A percentile compares a stretch with the other conserved stretches of the same genome.
These are phyloP conservation scores for Neoarthrinium moseri DNA, from an alignment of 2,329 filamentous ascomycete genomes.

Conservation along the genomic window DNA sequence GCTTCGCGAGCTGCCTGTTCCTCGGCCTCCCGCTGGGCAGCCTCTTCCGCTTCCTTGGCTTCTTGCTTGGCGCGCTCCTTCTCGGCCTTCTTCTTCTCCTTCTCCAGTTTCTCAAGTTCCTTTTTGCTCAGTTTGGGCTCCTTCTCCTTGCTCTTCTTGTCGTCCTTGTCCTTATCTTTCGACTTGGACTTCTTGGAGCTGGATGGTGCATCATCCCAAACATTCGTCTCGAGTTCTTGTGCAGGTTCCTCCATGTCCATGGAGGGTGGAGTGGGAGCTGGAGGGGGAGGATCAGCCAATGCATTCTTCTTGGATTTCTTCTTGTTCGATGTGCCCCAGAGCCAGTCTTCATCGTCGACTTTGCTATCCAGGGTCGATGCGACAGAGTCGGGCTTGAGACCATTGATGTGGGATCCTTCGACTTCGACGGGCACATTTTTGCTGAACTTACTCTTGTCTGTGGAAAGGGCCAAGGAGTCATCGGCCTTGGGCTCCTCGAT, in stretches of 20 bases:
- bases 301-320: conserved; percentile 44
- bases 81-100: conserved; percentile 32
- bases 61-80: conserved; percentile 27
- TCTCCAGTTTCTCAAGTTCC: conserved; percentile 50
- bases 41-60: conserved; percentile 20
- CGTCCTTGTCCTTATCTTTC: conserved; percentile 42
- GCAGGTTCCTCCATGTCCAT: conserved; percentile 45
- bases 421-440: conserved; percentile 50
- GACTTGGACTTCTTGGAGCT: conserved; percentile 36
- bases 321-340: conserved; percentile 37
- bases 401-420: conserved; percentile 43
- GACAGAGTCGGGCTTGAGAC: conserved; percentile 43
- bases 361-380: conserved; percentile 42
- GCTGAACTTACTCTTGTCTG: conserved; percentile 46
- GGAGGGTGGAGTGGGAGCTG: conserved; percentile 46
- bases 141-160: conserved; percentile 38
- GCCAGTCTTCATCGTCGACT: conserved; percentile 43
- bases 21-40: conserved; percentile 22
- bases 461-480: conserved; percentile 34
- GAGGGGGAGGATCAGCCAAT: conserved; percentile 40
- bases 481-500: conserved; percentile 42
- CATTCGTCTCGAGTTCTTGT: conserved; percentile 28
- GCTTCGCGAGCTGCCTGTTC: conserved; percentile 29
- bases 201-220: conserved; percentile 32
- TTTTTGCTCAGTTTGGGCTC: conserved; percentile 47